These are phyloP conservation scores for Phalaenopsis hybrid DNA, from an alignment of 116 monocot species.

Conservation along the genomic window DNA sequence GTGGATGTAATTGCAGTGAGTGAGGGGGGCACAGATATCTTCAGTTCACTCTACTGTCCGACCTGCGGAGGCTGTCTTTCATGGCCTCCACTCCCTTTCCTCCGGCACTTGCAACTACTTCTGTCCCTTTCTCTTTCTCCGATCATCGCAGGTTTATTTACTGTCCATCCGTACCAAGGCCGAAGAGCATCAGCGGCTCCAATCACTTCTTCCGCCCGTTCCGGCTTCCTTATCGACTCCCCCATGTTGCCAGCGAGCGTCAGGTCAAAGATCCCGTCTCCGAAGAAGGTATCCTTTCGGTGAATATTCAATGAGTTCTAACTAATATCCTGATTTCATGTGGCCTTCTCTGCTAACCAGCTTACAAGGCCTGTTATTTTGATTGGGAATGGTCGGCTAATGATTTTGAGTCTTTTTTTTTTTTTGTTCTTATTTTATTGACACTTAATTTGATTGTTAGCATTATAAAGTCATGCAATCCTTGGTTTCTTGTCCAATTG, in stretches of 20 bases:
- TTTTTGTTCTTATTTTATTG: not conserved
- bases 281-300: slow-evolving; percentile 22
- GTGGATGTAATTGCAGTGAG: no score
- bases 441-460: not conserved
- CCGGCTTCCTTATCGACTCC: not conserved
- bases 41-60: not conserved
- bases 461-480: not conserved
- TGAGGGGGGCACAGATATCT: not conserved
- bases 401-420: not conserved
- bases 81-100: slow-evolving; percentile 11
- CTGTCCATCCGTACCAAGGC: slow-evolving; percentile 1
- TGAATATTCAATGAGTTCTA: not conserved
- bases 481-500: not conserved
- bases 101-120: slow-evolving; percentile 7
- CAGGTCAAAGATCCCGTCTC: slow-evolving; percentile 24
- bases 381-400: not conserved
- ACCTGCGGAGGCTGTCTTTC: not conserved
- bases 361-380: not conserved
- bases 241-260: slow-evolving; percentile 17
- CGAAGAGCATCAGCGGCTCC: not conserved
- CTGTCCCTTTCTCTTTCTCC: not conserved
- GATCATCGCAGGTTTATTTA: slow-evolving; percentile 5
- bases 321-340: not conserved
- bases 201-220: slow-evolving; percentile 10
- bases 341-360: not conserved